Evolutionary conservation across 2,329 filamentous ascomycete genomes (phyloP), one percentile per base, ranked within the genome.

Genomic region (Helicocarpus griseus): DNA sequence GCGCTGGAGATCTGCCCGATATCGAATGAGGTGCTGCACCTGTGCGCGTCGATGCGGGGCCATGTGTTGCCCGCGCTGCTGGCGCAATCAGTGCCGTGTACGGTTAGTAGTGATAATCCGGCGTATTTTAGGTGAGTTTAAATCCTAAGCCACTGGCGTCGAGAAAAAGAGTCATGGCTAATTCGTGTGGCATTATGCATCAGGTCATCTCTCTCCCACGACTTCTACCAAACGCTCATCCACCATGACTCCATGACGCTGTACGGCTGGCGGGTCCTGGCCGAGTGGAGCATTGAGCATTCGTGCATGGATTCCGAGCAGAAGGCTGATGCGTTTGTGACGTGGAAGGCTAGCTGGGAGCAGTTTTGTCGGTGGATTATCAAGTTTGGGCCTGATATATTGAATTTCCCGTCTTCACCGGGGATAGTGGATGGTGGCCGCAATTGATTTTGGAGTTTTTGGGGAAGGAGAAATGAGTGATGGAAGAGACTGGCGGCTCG

Each of bases 1-100:
- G 76, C 95, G 5, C 74, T 97, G 52, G 93, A 97, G 68, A 87
- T 83, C 60, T 97, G 90, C 66, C 90, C 90, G 0, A 89, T 95
- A 53, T 89, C 85, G 13, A 95, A 95, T 68, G 89, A 95, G 65
- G 83, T 94, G 2, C 77, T 95, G 8, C 80, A 89, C 0, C 79
- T 95, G 17, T 88, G 86, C 51, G 80, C 82, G 53, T 87, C 82
- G 39, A 83, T 94, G 63, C 80, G 85, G 68, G 78, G 81, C 1
- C 89, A 95, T 64, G 85, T 89, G 0, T 76, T 96, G 0, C 90
- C 90, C 0, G 52, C 54, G 9, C 44, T 57, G 19, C 35, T 57
- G 31, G 41, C 55, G 14, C 46, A 54, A 52, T 50, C 51, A 9
- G 54, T 57, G 7, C 46, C 55, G 7, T 50, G 48, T 33, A 44